Conservation (phyloP, 352 stramenopile species). For the Pythium guiyangense region DNA sequence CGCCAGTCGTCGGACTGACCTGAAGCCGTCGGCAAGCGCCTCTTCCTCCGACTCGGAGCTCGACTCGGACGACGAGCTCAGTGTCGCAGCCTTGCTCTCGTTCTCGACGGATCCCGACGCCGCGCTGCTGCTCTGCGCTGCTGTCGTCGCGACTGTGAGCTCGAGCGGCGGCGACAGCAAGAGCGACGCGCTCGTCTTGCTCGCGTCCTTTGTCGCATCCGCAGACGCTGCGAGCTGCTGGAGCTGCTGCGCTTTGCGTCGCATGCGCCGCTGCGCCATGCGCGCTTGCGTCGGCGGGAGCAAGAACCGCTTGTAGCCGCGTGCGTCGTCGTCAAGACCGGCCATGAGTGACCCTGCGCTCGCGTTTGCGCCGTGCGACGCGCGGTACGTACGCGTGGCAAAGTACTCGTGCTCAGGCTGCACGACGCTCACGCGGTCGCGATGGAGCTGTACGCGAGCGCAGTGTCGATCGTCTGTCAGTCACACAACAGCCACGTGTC, state of each 20-base stretch:
- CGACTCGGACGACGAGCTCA: slow-evolving; percentile 72
- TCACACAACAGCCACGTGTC: not conserved
- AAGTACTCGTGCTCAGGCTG: slow-evolving; percentile 59
- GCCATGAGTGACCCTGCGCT: slow-evolving; percentile 8
- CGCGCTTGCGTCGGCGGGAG: slow-evolving; percentile 26
- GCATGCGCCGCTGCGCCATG: slow-evolving; percentile 23
- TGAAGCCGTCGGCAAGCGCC: slow-evolving; percentile 63
- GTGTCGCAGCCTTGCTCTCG: slow-evolving; percentile 32
- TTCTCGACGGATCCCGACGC: slow-evolving; percentile 20
- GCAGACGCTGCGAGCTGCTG: slow-evolving; percentile 11
- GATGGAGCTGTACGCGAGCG: slow-evolving; percentile 72
- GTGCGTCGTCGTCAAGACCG: slow-evolving; percentile 36
- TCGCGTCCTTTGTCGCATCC: slow-evolving; percentile 10
- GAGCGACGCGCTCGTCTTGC: slow-evolving; percentile 11
- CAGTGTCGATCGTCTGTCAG: not conserved
- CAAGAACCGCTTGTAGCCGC: slow-evolving; percentile 35
- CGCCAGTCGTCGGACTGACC: slow-evolving; percentile 10
- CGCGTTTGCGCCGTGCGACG: slow-evolving; percentile 9
- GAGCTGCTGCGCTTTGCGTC: slow-evolving; percentile 28
- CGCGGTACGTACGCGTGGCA: slow-evolving; percentile 24
- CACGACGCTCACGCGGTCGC: slow-evolving; percentile 54
- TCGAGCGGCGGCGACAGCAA: slow-evolving; percentile 14
- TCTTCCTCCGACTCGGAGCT: slow-evolving; percentile 85
- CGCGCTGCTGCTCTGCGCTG: not conserved
- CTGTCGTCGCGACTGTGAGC: not conserved